Conservation (phyloP, 108 stramenopile species). For the Conticribra guillardii region DNA sequence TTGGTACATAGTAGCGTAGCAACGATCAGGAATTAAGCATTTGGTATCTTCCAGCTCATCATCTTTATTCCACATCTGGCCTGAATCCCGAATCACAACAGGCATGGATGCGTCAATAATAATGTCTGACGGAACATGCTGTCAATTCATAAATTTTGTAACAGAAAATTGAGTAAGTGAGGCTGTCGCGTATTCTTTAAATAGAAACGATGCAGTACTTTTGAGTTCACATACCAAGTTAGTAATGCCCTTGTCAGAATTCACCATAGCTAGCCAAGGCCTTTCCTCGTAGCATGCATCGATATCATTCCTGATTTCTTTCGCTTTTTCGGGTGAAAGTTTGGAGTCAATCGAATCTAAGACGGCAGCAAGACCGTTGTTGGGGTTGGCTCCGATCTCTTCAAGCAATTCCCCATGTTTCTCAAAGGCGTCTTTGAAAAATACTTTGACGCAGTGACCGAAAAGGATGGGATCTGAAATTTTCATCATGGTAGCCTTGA, state of each 20-base stretch:
- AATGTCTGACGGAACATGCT: constrained; percentile 67
- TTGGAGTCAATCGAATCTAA: constrained; percentile 69
- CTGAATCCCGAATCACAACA: constrained; percentile 87
- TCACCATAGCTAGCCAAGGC: constrained; percentile 95
- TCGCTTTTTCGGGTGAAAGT: constrained; percentile 56
- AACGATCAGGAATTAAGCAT: constrained; percentile 91
- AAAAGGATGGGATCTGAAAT: constrained; percentile 94
- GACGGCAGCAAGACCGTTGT: constrained; percentile 82
- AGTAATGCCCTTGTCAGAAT: constrained; percentile 91
- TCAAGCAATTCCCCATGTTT: constrained; percentile 83
- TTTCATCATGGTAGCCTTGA: constrained; percentile 98
- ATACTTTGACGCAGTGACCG: constrained; percentile 89
- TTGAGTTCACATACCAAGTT: constrained; percentile 75
- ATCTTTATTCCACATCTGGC: constrained; percentile 96
- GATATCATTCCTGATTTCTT: constrained; percentile 76
- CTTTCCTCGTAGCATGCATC: constrained; percentile 84
- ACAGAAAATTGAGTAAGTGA: too few relatives aligned
- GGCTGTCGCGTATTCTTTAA: too few relatives aligned
- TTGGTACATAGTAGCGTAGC: constrained; percentile 93
- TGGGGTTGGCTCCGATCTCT: constrained; percentile 90
- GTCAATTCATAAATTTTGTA: constrained; percentile 24
- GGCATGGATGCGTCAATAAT: constrained; percentile 96
- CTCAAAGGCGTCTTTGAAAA: constrained; percentile 87
- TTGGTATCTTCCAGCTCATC: constrained; percentile 90
- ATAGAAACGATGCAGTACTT: too few relatives aligned